phyloP scores from a whole-genome alignment of 441 rosid genomes.

The Euphorbia schlechtendalii region DNA sequence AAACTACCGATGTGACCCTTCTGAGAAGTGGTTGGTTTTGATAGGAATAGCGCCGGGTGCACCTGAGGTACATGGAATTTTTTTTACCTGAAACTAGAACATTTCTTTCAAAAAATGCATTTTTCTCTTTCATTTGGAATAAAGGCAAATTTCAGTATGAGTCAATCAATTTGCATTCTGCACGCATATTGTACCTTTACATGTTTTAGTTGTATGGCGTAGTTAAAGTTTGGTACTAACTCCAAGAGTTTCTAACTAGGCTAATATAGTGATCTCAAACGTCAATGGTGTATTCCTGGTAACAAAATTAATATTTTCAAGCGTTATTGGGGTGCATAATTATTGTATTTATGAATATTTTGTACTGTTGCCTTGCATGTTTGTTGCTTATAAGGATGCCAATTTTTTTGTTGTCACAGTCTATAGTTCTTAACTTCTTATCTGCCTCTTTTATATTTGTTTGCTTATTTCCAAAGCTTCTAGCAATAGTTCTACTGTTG shows the following conservation, averaged over 20 bases:
- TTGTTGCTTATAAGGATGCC: not conserved
- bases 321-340: not conserved
- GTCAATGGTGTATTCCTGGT: not conserved
- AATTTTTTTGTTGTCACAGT: not conserved
- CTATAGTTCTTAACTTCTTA: not conserved
- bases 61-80: constrained; percentile 74
- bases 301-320: not conserved
- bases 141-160: not conserved
- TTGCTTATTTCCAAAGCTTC: not conserved
- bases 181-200: not conserved
- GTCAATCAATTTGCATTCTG: not conserved
- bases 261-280: not conserved
- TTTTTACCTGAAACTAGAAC: not conserved
- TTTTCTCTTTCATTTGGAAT: not conserved
- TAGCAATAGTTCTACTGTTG: not conserved
- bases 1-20: constrained; percentile 88
- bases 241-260: not conserved
- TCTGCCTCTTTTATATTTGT: not conserved
- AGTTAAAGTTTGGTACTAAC: not conserved
- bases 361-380: not conserved
- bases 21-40: constrained; percentile 99
- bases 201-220: not conserved
- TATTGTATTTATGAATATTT: not conserved
- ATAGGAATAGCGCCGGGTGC: constrained; percentile 99
- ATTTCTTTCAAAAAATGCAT: constrained; percentile 1